Percentiles rank a stretch among this genome's conserved stretches.
Evolutionary conservation across 129 eudicot species (phyloP).

Genomic region (Oenanthe sinensis): DNA sequence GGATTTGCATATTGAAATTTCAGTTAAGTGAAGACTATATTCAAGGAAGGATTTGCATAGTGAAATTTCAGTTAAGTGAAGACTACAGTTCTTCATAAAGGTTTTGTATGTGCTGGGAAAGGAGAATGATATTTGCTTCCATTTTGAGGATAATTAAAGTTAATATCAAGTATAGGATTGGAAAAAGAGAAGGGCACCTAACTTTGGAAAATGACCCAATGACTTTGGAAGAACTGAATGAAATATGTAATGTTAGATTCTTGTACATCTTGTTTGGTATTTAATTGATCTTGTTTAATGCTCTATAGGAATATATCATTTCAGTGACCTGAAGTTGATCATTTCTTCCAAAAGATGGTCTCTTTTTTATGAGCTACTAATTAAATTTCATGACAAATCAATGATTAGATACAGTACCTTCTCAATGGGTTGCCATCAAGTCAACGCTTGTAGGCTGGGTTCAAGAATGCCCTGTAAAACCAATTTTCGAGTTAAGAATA

Average conservation of each 20-base stretch:
- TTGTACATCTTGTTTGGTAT: background rate
- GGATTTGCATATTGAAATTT: background rate
- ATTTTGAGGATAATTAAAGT: background rate
- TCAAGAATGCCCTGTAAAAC: conserved; percentile 86
- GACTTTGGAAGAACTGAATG: background rate
- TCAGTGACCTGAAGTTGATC: background rate
- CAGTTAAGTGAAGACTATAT: too few species aligned
- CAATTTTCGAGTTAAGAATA: conserved; percentile 15
- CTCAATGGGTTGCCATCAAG: conserved; percentile 92
- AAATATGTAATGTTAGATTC: background rate
- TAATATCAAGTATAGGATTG: background rate
- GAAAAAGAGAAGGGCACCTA: background rate
- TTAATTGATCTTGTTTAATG: background rate
- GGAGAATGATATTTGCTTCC: background rate
- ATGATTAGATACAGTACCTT: conserved; percentile 41
- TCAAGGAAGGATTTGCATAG: too few species aligned
- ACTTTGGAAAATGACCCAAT: background rate
- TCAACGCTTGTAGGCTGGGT: conserved; percentile 68
- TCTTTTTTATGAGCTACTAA: background rate
- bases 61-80: background rate
- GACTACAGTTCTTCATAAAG: background rate
- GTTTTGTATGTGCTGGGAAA: background rate
- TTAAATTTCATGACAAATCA: background rate
- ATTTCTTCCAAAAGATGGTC: background rate
- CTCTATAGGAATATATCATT: background rate